A percentile compares a stretch with the other conserved stretches of the same genome.
Evolutionary conservation across 768 basidiomycete genomes (phyloP).

Genomic region (Amanita rubescens): DNA sequence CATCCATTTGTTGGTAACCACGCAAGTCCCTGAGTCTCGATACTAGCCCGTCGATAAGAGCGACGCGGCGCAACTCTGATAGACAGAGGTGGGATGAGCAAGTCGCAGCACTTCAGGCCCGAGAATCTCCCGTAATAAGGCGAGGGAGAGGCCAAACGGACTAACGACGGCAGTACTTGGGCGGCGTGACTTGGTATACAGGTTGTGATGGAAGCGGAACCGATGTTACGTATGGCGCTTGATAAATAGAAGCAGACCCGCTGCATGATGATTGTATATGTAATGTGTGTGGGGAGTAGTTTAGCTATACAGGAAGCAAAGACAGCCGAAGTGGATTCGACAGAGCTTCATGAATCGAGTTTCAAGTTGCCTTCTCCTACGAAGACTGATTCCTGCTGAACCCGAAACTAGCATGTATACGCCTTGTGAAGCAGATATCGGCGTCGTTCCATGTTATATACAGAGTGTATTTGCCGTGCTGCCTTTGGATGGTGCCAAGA

Average conservation of each 20-base stretch:
- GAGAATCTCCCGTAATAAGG: too few species aligned
- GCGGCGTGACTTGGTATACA: background rate
- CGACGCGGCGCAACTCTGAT: too few species aligned
- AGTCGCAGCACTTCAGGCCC: too few species aligned
- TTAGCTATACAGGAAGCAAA: background rate
- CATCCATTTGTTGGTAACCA: too few species aligned
- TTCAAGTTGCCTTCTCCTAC: background rate
- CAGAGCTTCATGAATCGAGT: background rate
- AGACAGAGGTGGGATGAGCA: too few species aligned
- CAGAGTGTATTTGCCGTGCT: background rate
- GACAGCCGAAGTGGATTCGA: background rate
- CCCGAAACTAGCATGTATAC: too few species aligned
- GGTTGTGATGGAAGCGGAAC: background rate
- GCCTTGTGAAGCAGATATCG: background rate
- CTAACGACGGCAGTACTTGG: background rate
- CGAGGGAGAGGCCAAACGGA: background rate
- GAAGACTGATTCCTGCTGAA: background rate
- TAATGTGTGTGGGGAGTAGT: background rate
- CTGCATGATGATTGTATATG: background rate
- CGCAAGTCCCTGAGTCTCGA: too few species aligned
- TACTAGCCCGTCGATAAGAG: too few species aligned
- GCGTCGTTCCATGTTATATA: background rate
- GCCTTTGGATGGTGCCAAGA: background rate
- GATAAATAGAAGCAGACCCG: background rate
- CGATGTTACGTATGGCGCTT: background rate